Evolutionary conservation across 257 asterid species (phyloP).

Genomic region (Schizonepeta tenuifolia): DNA sequence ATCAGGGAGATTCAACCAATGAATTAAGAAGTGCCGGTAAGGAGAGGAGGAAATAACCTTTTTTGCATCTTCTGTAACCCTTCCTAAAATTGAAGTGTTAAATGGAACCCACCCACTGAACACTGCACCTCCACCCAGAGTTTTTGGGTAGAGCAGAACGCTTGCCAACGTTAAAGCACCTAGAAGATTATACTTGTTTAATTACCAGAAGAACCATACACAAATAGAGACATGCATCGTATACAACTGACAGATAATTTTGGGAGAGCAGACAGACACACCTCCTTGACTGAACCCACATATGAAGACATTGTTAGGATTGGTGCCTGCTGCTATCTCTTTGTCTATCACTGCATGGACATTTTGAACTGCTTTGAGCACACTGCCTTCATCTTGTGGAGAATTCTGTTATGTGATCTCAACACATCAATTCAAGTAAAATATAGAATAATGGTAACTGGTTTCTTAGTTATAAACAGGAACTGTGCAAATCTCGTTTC

Average conservation of each 20-base stretch:
- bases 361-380: slow-evolving; percentile 79
- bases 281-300: slow-evolving; percentile 99
- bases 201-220: slow-evolving; percentile 23
- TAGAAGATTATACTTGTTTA: slow-evolving; percentile 30
- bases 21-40: neutral
- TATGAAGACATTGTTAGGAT: slow-evolving; percentile 71
- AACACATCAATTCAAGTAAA: neutral
- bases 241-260: neutral
- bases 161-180: slow-evolving; percentile 98
- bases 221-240: slow-evolving; percentile 1
- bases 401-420: slow-evolving; percentile 58
- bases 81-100: slow-evolving; percentile 63
- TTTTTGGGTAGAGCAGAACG: slow-evolving; percentile 79
- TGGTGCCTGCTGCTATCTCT: slow-evolving; percentile 77
- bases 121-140: slow-evolving; percentile 95
- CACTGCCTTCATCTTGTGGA: slow-evolving; percentile 69
- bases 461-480: slow-evolving; percentile 13
- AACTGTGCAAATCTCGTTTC: neutral
- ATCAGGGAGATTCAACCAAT: neutral
- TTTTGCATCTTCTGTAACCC: slow-evolving; percentile 72
- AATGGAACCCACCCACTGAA: slow-evolving; percentile 99
- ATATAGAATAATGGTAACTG: neutral
- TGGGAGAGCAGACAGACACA: slow-evolving; percentile 31
- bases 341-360: slow-evolving; percentile 86
- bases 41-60: slow-evolving; percentile 49